Base-by-base conservation (phyloP, 257 asterid species). In the Capsicum rhomboideum region DNA sequence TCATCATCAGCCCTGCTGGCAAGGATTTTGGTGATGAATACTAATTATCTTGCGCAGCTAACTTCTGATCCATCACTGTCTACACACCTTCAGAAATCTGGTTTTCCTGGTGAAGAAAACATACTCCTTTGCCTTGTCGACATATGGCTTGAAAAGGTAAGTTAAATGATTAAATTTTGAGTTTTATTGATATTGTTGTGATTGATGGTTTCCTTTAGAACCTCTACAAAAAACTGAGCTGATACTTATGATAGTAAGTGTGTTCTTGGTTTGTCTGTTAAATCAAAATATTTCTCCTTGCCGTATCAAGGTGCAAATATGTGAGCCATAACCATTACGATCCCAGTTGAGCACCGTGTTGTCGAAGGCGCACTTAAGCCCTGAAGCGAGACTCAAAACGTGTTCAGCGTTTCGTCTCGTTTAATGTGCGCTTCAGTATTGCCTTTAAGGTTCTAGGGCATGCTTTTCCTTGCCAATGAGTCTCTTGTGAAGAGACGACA, bases 141-240 rank as follows among this genome's bases (percentile, higher is more conserved):
- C 83, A 90, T 93, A 61, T 97, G 99, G 99, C 97, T 95, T 74
- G 99, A 97, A 89, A 93, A 93, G 98, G 99, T 93, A 69, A 86
- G 92, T 59, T 58, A 52, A 13, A 23, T n/a, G 82, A 56, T 53
- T 29, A 83, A 40, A 71, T 81, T 63, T 59, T 53, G 49, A 67
- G 77, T 82, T 49, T 50, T 59, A 49, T 75, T 23, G 81, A 75
- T 75, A 16, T 75, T 3, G 11, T 49, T 26, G 81, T 75, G 61
- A 16, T 75, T 75, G 12, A 75, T 26, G 26, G 26, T 75, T 21
- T 46, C 18, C 80, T 49, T 26, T 75, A 75, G 61, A 40, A 46
- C 42, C 81, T 74, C 59, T 75, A 23, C 21, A 14, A 49, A n/a
- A 75, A 75, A 16, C 61, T 49, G 61, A 75, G 61, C 40, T 23